Base-by-base conservation (phyloP, 1,139 yeast species). In the Suhomyces guaymorum region DNA sequence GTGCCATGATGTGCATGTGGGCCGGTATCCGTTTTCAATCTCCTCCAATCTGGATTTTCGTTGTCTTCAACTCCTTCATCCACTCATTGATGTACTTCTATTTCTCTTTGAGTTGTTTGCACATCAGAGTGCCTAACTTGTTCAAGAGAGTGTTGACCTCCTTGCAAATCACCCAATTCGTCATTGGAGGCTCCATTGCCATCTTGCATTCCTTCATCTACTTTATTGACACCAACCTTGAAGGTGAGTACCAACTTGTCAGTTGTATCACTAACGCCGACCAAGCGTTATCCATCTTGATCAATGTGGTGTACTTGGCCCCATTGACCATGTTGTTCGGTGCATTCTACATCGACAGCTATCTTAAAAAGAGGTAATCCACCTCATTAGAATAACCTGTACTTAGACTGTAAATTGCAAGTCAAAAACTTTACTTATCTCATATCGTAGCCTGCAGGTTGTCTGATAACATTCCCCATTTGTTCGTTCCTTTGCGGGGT, bases 1-100 rank as follows among this genome's bases (percentile, higher is more conserved):
- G 90, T 24, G 92, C 92, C 32, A 82, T 82, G 82, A 66, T 82
- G 63, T 80, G 87, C 47, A 82, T 82, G 90, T 82, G 89, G 89
- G 78, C 85, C 3, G 92, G 90, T 3, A 75, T 81, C 39, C 65
- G 90, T 39, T 83, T 65, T 57, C 76, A 77, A 39, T 75, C 87
- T 9, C 87, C 89, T 8, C 90, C 90, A 25, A 82, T 82, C 53
- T 82, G 90, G 92, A 79, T 82, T 47, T 82, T 82, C 59, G 89
- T 82, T 35, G 87, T 80, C 17, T 83, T 82, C 74, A 83, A 82
- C 66, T 81, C 88, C 10, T 77, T 82, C 54, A 81, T 83, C 54
- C 90, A 83, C 63, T 70, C 86, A 24, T 71, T 82, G 59, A 83
- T 83, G 90, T 83, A 83, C 66, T 73, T 78, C 37, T 83, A 82